Evolutionary conservation across 176 grass and related monocot genomes (phyloP).

Genomic region (Oryza nivara): DNA sequence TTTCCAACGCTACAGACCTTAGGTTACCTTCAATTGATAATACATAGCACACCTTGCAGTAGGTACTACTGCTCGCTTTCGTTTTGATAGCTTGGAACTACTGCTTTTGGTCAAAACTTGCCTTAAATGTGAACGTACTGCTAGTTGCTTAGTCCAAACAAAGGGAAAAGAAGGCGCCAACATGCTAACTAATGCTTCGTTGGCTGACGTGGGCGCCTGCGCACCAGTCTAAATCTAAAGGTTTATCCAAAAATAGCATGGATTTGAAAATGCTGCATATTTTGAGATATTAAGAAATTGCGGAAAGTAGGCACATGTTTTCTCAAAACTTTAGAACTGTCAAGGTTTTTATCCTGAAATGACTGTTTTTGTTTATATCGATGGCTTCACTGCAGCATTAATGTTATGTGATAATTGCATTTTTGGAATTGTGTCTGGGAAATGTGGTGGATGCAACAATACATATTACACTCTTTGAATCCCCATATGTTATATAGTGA

Average conservation of each 20-base stretch:
- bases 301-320: not conserved
- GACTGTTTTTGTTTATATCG: not conserved
- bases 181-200: constrained; percentile 3
- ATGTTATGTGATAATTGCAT: not conserved
- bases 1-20: not conserved
- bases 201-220: not conserved
- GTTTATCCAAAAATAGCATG: not conserved
- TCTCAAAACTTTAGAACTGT: not conserved
- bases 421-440: not conserved
- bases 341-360: not conserved
- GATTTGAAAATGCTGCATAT: not conserved
- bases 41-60: not conserved
- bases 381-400: not conserved
- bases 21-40: constrained; percentile 6
- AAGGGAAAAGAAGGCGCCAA: not conserved
- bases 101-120: not conserved
- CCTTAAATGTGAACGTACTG: not conserved
- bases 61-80: not conserved
- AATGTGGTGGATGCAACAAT: not conserved
- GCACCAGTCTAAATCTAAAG: not conserved
- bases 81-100: not conserved
- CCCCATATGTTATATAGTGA: not conserved
- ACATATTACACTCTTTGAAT: not conserved
- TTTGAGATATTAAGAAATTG: not conserved
- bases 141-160: not conserved